Percentiles rank a stretch among this genome's conserved stretches.
These are phyloP conservation scores for Globisporangium nunn DNA, from an alignment of 352 stramenopile genomes.

Conservation along the genomic window DNA sequence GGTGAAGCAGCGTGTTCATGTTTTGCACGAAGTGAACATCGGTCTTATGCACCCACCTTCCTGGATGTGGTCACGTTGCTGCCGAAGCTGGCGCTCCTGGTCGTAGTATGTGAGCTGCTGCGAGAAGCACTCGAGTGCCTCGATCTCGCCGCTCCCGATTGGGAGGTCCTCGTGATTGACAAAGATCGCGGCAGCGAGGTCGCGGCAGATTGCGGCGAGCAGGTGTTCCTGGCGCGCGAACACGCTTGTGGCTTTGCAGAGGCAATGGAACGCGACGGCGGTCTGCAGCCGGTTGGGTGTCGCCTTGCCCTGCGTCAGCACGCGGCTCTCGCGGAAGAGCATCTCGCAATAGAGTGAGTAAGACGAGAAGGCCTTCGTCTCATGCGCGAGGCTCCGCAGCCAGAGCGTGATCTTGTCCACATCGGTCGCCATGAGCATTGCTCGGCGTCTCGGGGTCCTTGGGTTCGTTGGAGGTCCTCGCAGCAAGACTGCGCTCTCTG, in stretches of 20 bases:
- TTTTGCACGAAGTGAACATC: too few relatives aligned
- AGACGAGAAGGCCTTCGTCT: slow-evolving; percentile 40
- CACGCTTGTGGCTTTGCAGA: slow-evolving; percentile 50
- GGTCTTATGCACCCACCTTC: slow-evolving; percentile 20
- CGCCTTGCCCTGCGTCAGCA: slow-evolving; percentile 52
- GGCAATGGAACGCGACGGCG: slow-evolving; percentile 65
- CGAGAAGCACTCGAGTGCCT: slow-evolving; percentile 51
- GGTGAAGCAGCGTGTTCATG: background rate
- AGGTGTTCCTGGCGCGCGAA: slow-evolving; percentile 59
- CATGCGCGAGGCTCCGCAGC: slow-evolving; percentile 42
- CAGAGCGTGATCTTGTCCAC: slow-evolving; percentile 57
- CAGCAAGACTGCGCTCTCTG: slow-evolving; percentile 10
- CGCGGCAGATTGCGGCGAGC: slow-evolving; percentile 45
- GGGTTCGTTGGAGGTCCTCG: background rate
- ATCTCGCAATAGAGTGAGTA: slow-evolving; percentile 74
- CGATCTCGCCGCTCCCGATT: slow-evolving; percentile 29
- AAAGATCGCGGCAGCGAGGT: slow-evolving; percentile 57
- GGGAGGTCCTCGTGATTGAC: slow-evolving; percentile 26
- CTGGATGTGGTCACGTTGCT: slow-evolving; percentile 41
- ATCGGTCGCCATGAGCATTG: slow-evolving; percentile 34
- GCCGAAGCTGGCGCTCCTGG: slow-evolving; percentile 26
- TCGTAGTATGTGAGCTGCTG: slow-evolving; percentile 65
- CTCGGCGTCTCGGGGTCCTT: slow-evolving; percentile 11
- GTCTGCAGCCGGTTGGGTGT: slow-evolving; percentile 65
- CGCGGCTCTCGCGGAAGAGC: slow-evolving; percentile 55